Evolutionary conservation across 225 moss, liverwort and hornwort genomes (phyloP).

Genomic region (Straminergon stramineum): DNA sequence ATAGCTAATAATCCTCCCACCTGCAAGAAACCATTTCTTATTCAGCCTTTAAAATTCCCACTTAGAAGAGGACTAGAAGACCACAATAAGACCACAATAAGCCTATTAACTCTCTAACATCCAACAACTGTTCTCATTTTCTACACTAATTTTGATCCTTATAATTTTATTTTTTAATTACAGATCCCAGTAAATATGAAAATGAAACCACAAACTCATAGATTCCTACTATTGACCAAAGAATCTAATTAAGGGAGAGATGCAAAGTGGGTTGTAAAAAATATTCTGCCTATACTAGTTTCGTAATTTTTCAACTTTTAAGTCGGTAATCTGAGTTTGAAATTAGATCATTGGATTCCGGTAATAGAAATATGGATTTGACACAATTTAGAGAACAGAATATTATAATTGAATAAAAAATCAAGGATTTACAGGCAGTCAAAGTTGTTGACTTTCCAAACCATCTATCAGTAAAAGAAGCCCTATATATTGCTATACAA

Average conservation of each 20-base stretch:
- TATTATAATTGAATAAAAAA: too few relatives aligned
- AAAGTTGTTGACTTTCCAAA: neutral
- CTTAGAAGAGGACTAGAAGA: neutral
- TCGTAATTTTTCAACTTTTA: neutral
- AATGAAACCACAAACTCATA: neutral
- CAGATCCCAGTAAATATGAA: neutral
- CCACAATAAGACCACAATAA: neutral
- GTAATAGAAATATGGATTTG: neutral
- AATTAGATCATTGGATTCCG: neutral
- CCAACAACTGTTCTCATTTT: neutral
- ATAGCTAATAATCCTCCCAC: slow-evolving; percentile 78
- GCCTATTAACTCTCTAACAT: neutral
- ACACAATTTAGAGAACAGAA: too few relatives aligned
- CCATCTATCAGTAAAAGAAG: too few relatives aligned
- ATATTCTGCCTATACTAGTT: neutral
- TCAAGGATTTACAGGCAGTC: neutral
- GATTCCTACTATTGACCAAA: neutral
- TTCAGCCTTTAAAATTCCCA: too few relatives aligned
- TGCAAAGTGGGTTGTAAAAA: neutral
- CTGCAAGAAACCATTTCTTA: slow-evolving; percentile 17
- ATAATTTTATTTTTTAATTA: neutral
- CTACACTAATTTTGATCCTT: neutral
- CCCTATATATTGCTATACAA: too few relatives aligned
- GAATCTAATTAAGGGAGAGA: neutral
- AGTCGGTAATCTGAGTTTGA: neutral